Base-by-base conservation (phyloP, 1,139 yeast species). In the Candida freyschussii region DNA sequence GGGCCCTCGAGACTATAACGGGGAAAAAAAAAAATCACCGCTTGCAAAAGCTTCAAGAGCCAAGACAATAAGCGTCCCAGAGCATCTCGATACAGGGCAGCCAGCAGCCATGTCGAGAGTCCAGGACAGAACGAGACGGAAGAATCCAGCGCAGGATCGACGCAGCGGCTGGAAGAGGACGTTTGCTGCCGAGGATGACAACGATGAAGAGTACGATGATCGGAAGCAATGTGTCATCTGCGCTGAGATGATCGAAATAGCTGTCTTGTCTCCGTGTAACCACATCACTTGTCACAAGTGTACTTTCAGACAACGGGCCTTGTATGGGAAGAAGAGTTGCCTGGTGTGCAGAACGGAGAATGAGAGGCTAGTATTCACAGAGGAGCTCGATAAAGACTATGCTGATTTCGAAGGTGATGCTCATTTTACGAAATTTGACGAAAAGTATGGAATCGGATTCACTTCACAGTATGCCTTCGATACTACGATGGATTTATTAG, bases 261-360 rank as follows among this genome's bases (percentile, higher is more conserved):
- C 78, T 3, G 84, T 95, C 0, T 57, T 82, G 12, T 74, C 91
- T 3, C 84, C 89, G 1, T 91, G 99, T 59, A 79, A 79, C 48
- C 97, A 91, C 55, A 69, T 69, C 16, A 78, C 89, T 0, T 91
- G 99, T 57, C 87, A 86, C 54, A 62, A 60, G 34, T 91, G 99
- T 63, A 69, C 87, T 0, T 73, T 89, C 48, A 69, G 96, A 45
- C 86, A 87, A 51, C 67, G 96, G 27, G 91, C 87, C 0, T 62
- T 89, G 18, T 87, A 83, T 59, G 71, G 72, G 24, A 86, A 83
- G 59, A 70, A 67, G 21, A 64, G 71, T 13, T 91, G 99, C 63
- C 68, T 91, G 34, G 78, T 86, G 30, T 91, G 99, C 60, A 70
- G 93, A 53, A 75, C 87, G 3, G 85, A 79, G 31, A 74, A 75